Evolutionary conservation across 2,329 filamentous ascomycete species (phyloP).

Genomic region (Hawksworthiomyces lignivorus): DNA sequence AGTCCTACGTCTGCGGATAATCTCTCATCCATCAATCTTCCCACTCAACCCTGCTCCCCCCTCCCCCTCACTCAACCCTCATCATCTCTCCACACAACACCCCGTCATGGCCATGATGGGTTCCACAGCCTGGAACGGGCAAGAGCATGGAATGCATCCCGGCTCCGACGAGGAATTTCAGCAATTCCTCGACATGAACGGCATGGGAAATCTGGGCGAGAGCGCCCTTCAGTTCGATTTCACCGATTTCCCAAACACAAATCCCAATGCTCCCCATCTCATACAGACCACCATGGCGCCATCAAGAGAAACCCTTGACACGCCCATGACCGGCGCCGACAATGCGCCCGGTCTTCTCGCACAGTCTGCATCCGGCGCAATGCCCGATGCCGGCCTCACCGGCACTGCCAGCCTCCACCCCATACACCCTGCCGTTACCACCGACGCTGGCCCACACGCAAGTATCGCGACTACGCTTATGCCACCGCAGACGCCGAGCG

Average conservation of each 20-base stretch:
- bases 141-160: constrained; percentile 46
- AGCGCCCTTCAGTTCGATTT: constrained; percentile 55
- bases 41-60: too few relatives aligned
- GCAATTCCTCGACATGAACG: constrained; percentile 55
- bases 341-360: constrained; percentile 27
- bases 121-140: constrained; percentile 45
- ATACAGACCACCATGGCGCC: constrained; percentile 12
- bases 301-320: constrained; percentile 37
- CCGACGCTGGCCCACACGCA: constrained; percentile 32
- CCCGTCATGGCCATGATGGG: constrained; percentile 45
- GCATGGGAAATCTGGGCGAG: constrained; percentile 43
- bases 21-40: too few relatives aligned
- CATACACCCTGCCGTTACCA: constrained; percentile 35
- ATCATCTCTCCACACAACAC: too few relatives aligned
- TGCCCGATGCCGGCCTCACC: constrained; percentile 8
- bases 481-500: constrained; percentile 38
- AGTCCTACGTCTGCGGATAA: too few relatives aligned
- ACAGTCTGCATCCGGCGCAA: constrained; percentile 14
- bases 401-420: constrained; percentile 31
- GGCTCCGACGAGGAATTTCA: constrained; percentile 54
- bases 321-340: constrained; percentile 41
- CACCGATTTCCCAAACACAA: constrained; percentile 39
- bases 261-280: constrained; percentile 18
- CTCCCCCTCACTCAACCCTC: too few relatives aligned
- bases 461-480: constrained; percentile 39